These are phyloP conservation scores for Recurvomyces mirabilis DNA, from an alignment of 495 filamentous ascomycete genomes.

Conservation along the genomic window DNA sequence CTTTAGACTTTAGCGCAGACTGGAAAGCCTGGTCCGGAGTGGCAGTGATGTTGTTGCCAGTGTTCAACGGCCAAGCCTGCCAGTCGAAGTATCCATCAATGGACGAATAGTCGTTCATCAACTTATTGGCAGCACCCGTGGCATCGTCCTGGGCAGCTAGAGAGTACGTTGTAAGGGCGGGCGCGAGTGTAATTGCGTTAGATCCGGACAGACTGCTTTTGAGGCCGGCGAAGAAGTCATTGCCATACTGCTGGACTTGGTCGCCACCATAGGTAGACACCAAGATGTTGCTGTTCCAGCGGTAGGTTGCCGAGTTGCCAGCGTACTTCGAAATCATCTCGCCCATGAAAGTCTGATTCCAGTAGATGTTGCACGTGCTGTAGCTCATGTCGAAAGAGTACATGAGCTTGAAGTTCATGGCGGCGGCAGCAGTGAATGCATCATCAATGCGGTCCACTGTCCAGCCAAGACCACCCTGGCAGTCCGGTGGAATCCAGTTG, in stretches of 20 bases:
- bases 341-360: conserved; percentile 22
- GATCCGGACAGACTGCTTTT: conserved; percentile 7
- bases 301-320: conserved; percentile 13
- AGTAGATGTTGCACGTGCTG: conserved; percentile 13
- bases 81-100: conserved; percentile 23
- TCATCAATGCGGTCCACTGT: conserved; percentile 10
- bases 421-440: conserved; percentile 19
- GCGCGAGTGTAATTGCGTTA: conserved; percentile 17
- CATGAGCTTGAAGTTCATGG: conserved; percentile 18
- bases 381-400: conserved; percentile 23
- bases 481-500: conserved; percentile 22
- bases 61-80: conserved; percentile 24
- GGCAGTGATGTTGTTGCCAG: conserved; percentile 13
- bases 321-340: conserved; percentile 17
- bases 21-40: conserved; percentile 20
- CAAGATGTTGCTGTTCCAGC: conserved; percentile 22
- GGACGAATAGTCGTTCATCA: conserved; percentile 11
- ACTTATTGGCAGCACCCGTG: conserved; percentile 1
- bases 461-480: conserved; percentile 11
- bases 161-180: conserved; percentile 15
- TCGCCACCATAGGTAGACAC: conserved; percentile 24
- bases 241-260: conserved; percentile 20
- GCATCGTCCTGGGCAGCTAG: conserved; percentile 10
- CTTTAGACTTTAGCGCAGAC: conserved; percentile 14
- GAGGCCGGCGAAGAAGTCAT: conserved; percentile 20